Evolutionary conservation across 257 asterid genomes (phyloP), one percentile per base, ranked within the genome.

Genomic region (Plantago elongata): DNA sequence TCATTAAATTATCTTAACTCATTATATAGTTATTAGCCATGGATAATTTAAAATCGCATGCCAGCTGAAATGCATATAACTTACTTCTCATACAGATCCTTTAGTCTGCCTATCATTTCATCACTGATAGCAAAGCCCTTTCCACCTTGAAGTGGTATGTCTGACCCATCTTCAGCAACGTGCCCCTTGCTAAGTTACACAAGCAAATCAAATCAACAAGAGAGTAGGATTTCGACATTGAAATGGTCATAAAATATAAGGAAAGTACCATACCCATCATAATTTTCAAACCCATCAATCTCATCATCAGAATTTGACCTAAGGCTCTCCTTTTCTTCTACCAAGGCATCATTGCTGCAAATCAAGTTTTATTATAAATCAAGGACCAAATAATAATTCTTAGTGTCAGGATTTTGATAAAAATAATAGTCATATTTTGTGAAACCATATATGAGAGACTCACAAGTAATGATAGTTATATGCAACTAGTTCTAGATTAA

Each of bases 51-150:
- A 34, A 3, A 34, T 34, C 5, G 34, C 13, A 11, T 62, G 43
- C n/a, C 27, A 17, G 34, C 49, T 49, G 65, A n/a, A n/a, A 38
- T 59, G 7, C 34, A 54, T 40, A 61, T 58, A 62, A 82, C 90
- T 75, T 78, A 87, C 97, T 76, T 83, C 73, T 83, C 83, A 76
- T 73, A 77, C 61, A 90, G 90, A 78, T 78, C 85, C 77, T 66
- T 78, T 45, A 82, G 71, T 75, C 78, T 77, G 72, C 52, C 73
- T 48, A 73, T 72, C 72, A 77, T 49, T 69, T 88, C 94, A 60
- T 77, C 73, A 64, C 59, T 60, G 27, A 74, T 82, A 70, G 65
- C 60, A 44, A 70, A 67, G 37, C 63, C 56, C 46, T 79, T 76
- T 71, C 82, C 79, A 69, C 67, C 70, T 63, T 76, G 69, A 13